These are phyloP conservation scores for Magnaporthiopsis rhizophila DNA, from an alignment of 2,329 filamentous ascomycete species.

Conservation along the genomic window DNA sequence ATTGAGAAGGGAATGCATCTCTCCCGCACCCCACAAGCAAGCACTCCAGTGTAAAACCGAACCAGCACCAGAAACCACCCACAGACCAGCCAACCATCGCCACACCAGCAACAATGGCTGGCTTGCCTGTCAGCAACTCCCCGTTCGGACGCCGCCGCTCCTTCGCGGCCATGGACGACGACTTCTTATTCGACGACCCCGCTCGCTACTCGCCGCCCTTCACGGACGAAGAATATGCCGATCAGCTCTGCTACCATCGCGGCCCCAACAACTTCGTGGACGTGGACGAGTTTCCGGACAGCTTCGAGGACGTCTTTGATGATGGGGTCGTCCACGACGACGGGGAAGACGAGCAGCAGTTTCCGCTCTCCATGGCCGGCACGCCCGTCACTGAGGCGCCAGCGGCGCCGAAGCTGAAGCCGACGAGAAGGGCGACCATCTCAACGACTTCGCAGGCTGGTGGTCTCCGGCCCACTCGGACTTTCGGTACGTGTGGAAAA, in stretches of 20 bases:
- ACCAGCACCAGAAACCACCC: not conserved
- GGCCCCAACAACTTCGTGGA: not conserved
- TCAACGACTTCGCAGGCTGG: not conserved
- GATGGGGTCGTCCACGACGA: not conserved
- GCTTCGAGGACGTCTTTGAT: not conserved
- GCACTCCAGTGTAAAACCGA: not conserved
- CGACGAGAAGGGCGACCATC: not conserved
- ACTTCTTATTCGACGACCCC: not conserved
- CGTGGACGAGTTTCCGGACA: not conserved
- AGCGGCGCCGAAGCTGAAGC: slow-evolving; percentile 26
- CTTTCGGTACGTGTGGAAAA: not conserved
- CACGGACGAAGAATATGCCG: not conserved
- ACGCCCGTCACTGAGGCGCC: slow-evolving; percentile 21
- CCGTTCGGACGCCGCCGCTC: not conserved
- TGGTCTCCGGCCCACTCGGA: not conserved
- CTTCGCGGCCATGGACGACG: not conserved
- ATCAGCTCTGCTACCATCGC: not conserved
- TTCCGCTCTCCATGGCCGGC: not conserved
- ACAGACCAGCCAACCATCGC: not conserved
- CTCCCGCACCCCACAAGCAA: not conserved
- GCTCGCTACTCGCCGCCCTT: not conserved
- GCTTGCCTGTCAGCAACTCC: not conserved
- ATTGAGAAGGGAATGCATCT: not conserved
- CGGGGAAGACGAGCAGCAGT: not conserved
- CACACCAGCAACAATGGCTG: not conserved